A percentile compares a stretch with the other conserved stretches of the same genome.
Evolutionary conservation across 345 rosid species (phyloP).

Genomic region (Aquilaria malaccensis): DNA sequence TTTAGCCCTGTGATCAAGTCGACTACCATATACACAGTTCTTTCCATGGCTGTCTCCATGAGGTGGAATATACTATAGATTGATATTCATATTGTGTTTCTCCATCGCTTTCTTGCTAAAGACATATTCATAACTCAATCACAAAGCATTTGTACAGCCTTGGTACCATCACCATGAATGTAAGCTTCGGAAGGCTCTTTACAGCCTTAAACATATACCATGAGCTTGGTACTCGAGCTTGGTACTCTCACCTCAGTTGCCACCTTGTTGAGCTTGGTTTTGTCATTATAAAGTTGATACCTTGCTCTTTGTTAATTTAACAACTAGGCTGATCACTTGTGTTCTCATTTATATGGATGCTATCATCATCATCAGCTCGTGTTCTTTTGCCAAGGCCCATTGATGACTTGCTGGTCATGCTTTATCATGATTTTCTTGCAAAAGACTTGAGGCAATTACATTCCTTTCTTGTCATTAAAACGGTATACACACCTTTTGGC

Average conservation of each 20-base stretch:
- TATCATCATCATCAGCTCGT: background rate
- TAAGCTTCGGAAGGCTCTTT: background rate
- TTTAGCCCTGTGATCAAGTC: background rate
- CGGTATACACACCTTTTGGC: background rate
- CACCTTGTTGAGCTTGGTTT: background rate
- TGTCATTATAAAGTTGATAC: background rate
- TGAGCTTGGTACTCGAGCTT: no score
- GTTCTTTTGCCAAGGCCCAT: background rate
- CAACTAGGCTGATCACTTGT: background rate
- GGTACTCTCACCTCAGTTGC: no score
- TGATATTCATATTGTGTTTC: background rate
- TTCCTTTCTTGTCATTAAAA: conserved; percentile 1
- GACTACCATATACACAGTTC: background rate
- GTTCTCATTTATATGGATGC: no score
- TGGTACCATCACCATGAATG: background rate
- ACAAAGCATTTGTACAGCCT: no score
- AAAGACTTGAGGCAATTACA: background rate
- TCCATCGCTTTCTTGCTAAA: background rate
- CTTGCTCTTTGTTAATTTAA: background rate
- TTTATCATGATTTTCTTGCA: background rate
- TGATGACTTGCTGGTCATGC: background rate
- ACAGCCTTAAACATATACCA: background rate
- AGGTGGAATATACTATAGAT: background rate
- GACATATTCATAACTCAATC: background rate
- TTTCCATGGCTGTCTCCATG: background rate